Conservation (phyloP, 2,329 filamentous ascomycete genomes). For the Epichloe gansuensis region DNA sequence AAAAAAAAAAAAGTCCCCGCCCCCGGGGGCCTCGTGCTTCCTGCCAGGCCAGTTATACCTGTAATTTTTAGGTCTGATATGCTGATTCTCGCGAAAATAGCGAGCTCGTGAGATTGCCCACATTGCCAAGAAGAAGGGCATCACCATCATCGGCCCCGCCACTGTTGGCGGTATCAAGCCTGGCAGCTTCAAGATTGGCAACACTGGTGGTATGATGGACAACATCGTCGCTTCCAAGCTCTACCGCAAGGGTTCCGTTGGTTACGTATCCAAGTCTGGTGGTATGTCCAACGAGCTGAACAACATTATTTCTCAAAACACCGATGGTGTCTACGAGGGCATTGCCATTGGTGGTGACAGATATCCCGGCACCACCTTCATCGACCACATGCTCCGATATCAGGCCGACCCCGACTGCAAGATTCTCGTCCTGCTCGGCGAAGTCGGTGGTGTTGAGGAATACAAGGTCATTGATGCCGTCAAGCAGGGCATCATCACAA, state of each 20-base stretch:
- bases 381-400: conserved; percentile 94
- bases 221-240: conserved; percentile 99
- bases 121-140: conserved; percentile 93
- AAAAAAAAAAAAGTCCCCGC: rapidly evolving
- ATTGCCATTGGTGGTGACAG: conserved; percentile 98
- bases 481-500: conserved; percentile 86
- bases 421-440: conserved; percentile 88
- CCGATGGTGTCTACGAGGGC: conserved; percentile 97
- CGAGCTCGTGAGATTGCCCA: conserved; percentile 97
- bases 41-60: too few species aligned
- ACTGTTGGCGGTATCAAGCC: conserved; percentile 99
- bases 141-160: conserved; percentile 96
- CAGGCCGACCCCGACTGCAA: conserved; percentile 96
- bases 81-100: conserved; percentile 29
- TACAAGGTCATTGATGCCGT: conserved; percentile 99
- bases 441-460: conserved; percentile 98
- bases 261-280: conserved; percentile 98
- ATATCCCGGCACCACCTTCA: conserved; percentile 98
- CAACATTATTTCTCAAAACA: conserved; percentile 96
- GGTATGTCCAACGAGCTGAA: conserved; percentile 99
- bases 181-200: conserved; percentile 98
- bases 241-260: conserved; percentile 96
- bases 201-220: conserved; percentile 99
- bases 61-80: background rate
- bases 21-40: too few species aligned